Evolutionary conservation across 257 asterid species (phyloP).

Genomic region (Jacaranda copaia): DNA sequence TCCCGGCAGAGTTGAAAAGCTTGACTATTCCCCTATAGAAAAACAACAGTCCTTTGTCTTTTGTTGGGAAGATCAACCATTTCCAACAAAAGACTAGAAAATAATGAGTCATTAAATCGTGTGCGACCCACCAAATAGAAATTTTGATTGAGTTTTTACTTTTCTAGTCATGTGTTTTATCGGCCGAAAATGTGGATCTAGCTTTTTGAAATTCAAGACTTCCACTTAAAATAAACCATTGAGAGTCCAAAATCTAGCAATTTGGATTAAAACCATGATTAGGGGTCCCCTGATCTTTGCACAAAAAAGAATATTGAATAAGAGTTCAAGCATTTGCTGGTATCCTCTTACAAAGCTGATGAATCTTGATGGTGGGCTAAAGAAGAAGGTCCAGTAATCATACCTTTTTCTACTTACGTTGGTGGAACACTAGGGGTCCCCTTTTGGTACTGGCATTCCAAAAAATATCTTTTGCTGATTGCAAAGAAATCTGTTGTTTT

Average conservation of each 20-base stretch:
- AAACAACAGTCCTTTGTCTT: neutral
- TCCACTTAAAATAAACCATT: slow-evolving; percentile 14
- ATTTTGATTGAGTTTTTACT: neutral
- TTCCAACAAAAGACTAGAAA: neutral
- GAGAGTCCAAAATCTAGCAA: neutral
- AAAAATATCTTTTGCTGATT: neutral
- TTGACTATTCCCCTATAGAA: neutral
- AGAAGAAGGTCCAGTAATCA: neutral
- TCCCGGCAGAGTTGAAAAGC: neutral
- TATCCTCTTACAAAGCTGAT: neutral
- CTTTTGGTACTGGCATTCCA: neutral
- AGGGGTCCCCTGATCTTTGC: neutral
- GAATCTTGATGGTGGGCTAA: slow-evolving; percentile 16
- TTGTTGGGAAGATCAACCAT: slow-evolving; percentile 4
- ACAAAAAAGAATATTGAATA: neutral
- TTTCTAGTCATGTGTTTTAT: neutral
- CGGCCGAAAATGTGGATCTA: slow-evolving; percentile 4
- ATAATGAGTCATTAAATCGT: neutral
- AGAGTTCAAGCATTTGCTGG: neutral
- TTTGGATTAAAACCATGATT: slow-evolving; percentile 1
- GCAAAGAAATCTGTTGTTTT: neutral
- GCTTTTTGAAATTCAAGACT: slow-evolving; percentile 29
- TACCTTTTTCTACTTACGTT: neutral
- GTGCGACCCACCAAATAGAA: neutral
- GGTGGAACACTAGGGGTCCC: slow-evolving; percentile 13